A percentile compares a stretch with the other conserved stretches of the same genome.
Evolutionary conservation across 441 rosid species (phyloP).

Genomic region (Erodium texanum): DNA sequence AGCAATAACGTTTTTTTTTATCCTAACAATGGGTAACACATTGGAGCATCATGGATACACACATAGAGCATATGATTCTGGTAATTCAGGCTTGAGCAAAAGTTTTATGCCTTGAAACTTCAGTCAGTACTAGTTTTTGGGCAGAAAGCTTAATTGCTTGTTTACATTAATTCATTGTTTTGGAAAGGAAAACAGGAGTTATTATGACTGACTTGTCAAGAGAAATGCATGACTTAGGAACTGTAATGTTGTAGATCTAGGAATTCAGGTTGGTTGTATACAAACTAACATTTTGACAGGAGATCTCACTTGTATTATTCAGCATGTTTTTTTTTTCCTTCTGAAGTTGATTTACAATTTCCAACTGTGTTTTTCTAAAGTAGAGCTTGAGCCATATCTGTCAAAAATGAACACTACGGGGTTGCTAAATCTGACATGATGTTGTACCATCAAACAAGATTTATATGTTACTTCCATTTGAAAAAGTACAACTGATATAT

Average conservation of each 20-base stretch:
- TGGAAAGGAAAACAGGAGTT: not conserved
- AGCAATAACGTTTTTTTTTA: not conserved
- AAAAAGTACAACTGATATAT: not conserved
- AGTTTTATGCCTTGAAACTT: not conserved
- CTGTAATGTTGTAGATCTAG: not conserved
- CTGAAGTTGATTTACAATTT: conserved; percentile 1
- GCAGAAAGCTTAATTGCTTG: not conserved
- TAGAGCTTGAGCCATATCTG: not conserved
- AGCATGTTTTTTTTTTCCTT: not conserved
- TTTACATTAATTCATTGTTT: not conserved
- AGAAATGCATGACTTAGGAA: not conserved
- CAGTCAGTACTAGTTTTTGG: not conserved
- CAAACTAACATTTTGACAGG: not conserved
- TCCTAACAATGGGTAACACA: not conserved
- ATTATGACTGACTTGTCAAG: not conserved
- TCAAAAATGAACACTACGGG: not conserved
- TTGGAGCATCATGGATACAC: not conserved
- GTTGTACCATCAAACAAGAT: not conserved
- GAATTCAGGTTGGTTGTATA: not conserved
- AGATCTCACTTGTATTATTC: not conserved
- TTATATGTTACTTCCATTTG: not conserved
- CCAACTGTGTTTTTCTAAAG: not conserved
- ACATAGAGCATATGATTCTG: not conserved
- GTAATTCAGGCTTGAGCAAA: conserved; percentile 1
- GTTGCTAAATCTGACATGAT: not conserved